phyloP scores from a whole-genome alignment of 2,329 filamentous ascomycete species.

The Talaromyces sp. region DNA sequence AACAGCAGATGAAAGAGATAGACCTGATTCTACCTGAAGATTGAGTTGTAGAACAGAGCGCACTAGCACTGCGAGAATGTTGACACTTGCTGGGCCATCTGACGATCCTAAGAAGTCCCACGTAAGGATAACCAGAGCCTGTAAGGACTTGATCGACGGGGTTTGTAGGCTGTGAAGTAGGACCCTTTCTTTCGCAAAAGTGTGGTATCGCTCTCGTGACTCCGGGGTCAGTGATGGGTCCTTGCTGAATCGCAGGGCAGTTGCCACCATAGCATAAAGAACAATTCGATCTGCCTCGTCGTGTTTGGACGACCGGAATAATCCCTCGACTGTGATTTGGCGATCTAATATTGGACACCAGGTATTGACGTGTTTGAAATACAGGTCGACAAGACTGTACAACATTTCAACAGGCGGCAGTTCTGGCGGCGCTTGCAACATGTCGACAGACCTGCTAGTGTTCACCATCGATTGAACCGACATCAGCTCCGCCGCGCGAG shows the following conservation, averaged over 20 bases:
- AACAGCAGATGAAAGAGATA: slow-evolving; percentile 70
- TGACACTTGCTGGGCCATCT: slow-evolving; percentile 88
- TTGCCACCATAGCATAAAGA: slow-evolving; percentile 82
- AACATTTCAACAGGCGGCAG: slow-evolving; percentile 70
- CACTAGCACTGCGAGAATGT: slow-evolving; percentile 81
- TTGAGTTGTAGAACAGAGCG: slow-evolving; percentile 83
- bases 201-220: slow-evolving; percentile 68
- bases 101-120: slow-evolving; percentile 79
- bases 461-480: slow-evolving; percentile 2
- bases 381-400: slow-evolving; percentile 67
- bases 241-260: slow-evolving; percentile 75
- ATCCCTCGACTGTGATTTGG: slow-evolving; percentile 70
- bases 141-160: slow-evolving; percentile 79
- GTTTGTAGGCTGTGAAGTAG: slow-evolving; percentile 83
- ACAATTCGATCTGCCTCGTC: slow-evolving; percentile 78
- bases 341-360: slow-evolving; percentile 87
- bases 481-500: slow-evolving; percentile 1
- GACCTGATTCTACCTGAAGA: slow-evolving; percentile 75
- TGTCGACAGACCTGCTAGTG: not conserved
- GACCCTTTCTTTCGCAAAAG: slow-evolving; percentile 77
- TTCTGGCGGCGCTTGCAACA: slow-evolving; percentile 53
- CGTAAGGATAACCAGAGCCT: slow-evolving; percentile 80
- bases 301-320: slow-evolving; percentile 71
- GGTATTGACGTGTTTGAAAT: slow-evolving; percentile 74
- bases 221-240: slow-evolving; percentile 70